phyloP scores from a whole-genome alignment of 345 rosid genomes.

The Physaria fendleri region DNA sequence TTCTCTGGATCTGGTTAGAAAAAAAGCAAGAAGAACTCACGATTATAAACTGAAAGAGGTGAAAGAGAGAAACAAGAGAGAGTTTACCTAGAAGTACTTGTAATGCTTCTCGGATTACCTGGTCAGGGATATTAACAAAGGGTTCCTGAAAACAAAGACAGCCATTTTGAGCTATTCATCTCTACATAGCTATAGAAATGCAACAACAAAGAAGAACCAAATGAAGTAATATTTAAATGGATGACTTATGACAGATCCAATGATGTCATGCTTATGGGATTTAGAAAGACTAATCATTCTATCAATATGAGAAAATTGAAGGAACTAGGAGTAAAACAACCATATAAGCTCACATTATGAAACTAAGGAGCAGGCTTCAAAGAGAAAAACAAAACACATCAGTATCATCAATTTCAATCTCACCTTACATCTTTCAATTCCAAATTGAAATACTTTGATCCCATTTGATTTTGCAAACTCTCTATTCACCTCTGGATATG shows the following conservation, averaged over 20 bases:
- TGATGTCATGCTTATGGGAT: too few species aligned
- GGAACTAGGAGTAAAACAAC: background rate
- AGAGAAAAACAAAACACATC: background rate
- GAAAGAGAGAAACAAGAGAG: background rate
- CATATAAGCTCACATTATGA: background rate
- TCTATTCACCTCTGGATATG: slow-evolving; percentile 51
- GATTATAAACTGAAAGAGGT: background rate
- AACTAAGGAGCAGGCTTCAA: slow-evolving; percentile 1
- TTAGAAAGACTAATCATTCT: background rate
- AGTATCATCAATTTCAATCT: background rate
- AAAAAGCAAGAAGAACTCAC: background rate
- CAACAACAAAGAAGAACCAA: too few species aligned
- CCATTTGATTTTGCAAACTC: slow-evolving; percentile 51
- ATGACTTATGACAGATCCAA: too few species aligned
- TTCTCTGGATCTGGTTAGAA: slow-evolving; percentile 45
- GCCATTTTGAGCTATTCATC: too few species aligned
- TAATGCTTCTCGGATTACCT: slow-evolving; percentile 60
- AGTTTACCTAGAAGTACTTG: slow-evolving; percentile 56
- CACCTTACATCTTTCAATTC: slow-evolving; percentile 73
- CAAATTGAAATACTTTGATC: slow-evolving; percentile 65
- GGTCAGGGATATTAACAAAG: slow-evolving; percentile 60
- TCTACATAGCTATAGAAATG: too few species aligned
- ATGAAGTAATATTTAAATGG: too few species aligned
- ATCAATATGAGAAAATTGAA: background rate
- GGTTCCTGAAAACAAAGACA: slow-evolving; percentile 51